phyloP scores from a whole-genome alignment of 1,284 basidiomycete species.

The Tilletia indica region DNA sequence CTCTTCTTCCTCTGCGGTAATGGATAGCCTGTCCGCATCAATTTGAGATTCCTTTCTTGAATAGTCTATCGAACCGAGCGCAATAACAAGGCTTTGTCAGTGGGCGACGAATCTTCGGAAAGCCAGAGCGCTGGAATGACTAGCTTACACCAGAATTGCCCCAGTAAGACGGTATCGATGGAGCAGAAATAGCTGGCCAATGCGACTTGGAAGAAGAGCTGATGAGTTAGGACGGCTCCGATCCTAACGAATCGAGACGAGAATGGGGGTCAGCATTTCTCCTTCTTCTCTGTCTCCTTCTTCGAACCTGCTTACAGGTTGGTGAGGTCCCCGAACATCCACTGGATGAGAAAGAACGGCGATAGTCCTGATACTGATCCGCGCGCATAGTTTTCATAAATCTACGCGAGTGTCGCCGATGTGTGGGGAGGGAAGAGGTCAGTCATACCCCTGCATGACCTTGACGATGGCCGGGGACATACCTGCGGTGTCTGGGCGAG shows the following conservation, averaged over 20 bases:
- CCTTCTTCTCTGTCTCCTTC: neutral
- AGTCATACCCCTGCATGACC: neutral
- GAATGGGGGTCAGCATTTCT: neutral
- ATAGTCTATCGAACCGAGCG: neutral
- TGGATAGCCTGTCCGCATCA: neutral
- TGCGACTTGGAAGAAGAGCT: slow-evolving; percentile 50
- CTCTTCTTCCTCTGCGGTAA: neutral
- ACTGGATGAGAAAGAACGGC: slow-evolving; percentile 51
- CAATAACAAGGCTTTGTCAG: too few species aligned
- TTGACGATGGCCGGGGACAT: neutral
- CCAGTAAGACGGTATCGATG: slow-evolving; percentile 41
- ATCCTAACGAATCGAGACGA: slow-evolving; percentile 20
- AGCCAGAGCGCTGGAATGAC: too few species aligned
- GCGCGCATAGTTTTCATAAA: slow-evolving; percentile 48
- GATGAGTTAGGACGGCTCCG: slow-evolving; percentile 48
- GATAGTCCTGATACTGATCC: slow-evolving; percentile 49
- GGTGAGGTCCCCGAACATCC: slow-evolving; percentile 54
- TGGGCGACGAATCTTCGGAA: too few species aligned
- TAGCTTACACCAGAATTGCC: slow-evolving; percentile 29
- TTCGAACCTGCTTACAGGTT: slow-evolving; percentile 31
- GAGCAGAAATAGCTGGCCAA: slow-evolving; percentile 49
- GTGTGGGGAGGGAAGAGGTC: neutral
- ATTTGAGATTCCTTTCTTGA: neutral
- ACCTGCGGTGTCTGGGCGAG: slow-evolving; percentile 51
- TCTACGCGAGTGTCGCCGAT: slow-evolving; percentile 26